Conservation (phyloP, 257 asterid genomes). For the Solanum neorickii region DNA sequence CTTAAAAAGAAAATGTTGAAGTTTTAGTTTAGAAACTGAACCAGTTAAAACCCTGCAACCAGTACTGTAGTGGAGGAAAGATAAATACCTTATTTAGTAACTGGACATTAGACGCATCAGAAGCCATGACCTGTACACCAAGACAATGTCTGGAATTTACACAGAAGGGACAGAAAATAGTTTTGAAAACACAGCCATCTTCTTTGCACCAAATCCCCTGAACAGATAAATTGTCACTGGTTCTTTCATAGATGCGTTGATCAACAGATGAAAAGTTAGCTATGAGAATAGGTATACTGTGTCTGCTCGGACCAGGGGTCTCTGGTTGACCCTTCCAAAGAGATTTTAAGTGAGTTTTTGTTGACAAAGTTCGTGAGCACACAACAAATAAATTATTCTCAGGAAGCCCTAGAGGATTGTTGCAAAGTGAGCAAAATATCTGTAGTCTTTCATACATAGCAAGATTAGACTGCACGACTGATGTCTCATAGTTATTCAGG, state of each 20-base stretch:
- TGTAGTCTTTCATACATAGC: slow-evolving; percentile 33
- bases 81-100: slow-evolving; percentile 68
- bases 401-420: slow-evolving; percentile 57
- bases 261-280: slow-evolving; percentile 41
- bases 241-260: slow-evolving; percentile 26
- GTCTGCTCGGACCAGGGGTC: slow-evolving; percentile 13
- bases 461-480: slow-evolving; percentile 20
- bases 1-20: background rate
- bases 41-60: background rate
- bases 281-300: slow-evolving; percentile 48
- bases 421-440: slow-evolving; percentile 58
- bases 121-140: slow-evolving; percentile 83
- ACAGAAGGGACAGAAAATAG: slow-evolving; percentile 77
- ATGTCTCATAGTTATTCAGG: slow-evolving; percentile 17
- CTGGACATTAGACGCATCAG: slow-evolving; percentile 54
- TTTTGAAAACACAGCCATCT: slow-evolving; percentile 85
- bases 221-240: slow-evolving; percentile 30
- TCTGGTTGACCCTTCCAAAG: slow-evolving; percentile 27
- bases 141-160: slow-evolving; percentile 39
- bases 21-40: background rate
- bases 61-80: background rate
- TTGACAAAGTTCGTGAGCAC: slow-evolving; percentile 41
- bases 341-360: slow-evolving; percentile 61
- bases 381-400: slow-evolving; percentile 34
- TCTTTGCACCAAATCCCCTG: slow-evolving; percentile 92